Base-by-base conservation (phyloP, 1,139 yeast genomes). In the Eremothecium cymbalariae region DNA sequence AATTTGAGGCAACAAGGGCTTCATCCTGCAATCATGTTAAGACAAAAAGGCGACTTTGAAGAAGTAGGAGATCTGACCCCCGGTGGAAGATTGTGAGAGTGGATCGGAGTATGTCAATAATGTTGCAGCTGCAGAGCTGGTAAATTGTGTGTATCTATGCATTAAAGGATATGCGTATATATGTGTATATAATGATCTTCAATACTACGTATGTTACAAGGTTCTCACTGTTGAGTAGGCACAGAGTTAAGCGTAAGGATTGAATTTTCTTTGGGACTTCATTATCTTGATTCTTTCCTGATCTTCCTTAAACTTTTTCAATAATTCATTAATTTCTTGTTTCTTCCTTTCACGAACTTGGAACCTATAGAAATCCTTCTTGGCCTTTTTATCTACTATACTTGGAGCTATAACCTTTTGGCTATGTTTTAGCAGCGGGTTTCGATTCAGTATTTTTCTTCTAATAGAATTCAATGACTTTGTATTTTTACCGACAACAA, bases 341-440 rank as follows among this genome's bases (percentile, higher is more conserved):
- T 90, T 90, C 71, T 88, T 90, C 55, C 76, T 74, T 56, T 93
- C 95, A 60, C 98, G 77, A 49, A 90, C 73, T 64, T 93, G 99
- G 74, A 88, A 93, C 50, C 95, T 72, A 66, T 93, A 93, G 67
- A 93, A 90, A 61, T 93, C 97, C 46, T 72, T 72, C 65, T 86
- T 84, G 48, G 86, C 93, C 60, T 83, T 82, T 64, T 72, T 77
- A 59, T 81, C 77, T 61, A 70, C 65, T 58, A 77, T 79, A 32
- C 41, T 51, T 18, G 44, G 46, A 28, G 48, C 46, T 33, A 41
- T 51, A 11, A 45, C 50, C 7, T 50, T 47, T 20, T 44, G 48
- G 32, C 47, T 52, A 41, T 41, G 62, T 48, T 42, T 60, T 32
- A 40, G 56, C 44, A 57, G 33, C 27, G 61, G 61, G 29, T 57